Base-by-base conservation (phyloP, 75 land plant species). In the Sequoia sempervirens region DNA sequence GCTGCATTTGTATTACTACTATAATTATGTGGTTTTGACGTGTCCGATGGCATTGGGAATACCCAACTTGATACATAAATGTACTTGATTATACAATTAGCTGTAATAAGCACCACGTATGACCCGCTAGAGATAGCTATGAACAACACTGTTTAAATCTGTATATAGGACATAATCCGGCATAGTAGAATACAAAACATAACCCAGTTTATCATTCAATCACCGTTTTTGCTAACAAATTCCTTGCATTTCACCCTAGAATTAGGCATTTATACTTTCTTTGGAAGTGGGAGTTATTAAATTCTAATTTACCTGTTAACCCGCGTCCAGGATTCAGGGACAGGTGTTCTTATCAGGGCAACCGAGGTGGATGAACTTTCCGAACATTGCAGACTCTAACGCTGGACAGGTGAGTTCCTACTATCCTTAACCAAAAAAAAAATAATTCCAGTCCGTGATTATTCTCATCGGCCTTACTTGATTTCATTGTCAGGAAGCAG, bases 321-420 rank as follows among this genome's bases (percentile, higher is more conserved):
- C 38, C n/a, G 26, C 30, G 43, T 82, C 5, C 92, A 94, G 96
- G 84, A 87, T 86, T 64, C 86, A 94, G 80, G 91, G 89, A 28
- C 81, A 90, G 72, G 86, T 88, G 34, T 85, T 93, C 72, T 61
- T 94, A 50, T 89, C 93, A 50, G 94, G 88, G 81, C 92, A 93
- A 84, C 91, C 92, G 45, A 86, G 84, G 36, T 94, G 96, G 96
- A 30, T 93, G 30, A 85, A 82, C 85, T 82, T 89, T 85, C 81
- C 85, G 8, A 84, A 83, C 82, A 79, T 64, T 69, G 20, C 58
- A 53, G 87, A 88, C 64, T 81, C 84, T 26, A 56, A 61, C 47
- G 28, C 50, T 14, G 50, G 81, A 58, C 86, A 88, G 70, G 87
- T 87, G 56, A 83, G 82, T 50, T 66, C 6, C 17, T 54, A 9